A percentile compares a stretch with the other conserved stretches of the same genome.
Evolutionary conservation across 192 early-diverging fungal species (phyloP).

Genomic region (Cladochytrium replicatum): DNA sequence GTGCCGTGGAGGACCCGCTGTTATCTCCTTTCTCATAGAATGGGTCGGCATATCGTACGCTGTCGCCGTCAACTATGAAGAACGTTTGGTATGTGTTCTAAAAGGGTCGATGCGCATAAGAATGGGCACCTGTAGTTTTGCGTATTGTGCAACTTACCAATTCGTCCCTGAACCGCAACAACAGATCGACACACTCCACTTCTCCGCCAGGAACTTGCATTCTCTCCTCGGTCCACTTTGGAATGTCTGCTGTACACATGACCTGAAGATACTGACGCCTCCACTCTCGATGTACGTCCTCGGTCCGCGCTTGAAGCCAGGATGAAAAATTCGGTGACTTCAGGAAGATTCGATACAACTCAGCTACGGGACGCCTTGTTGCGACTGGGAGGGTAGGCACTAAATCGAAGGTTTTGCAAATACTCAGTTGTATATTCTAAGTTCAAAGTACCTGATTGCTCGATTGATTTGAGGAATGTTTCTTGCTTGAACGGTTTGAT

Average conservation of each 20-base stretch:
- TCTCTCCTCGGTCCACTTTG: slow-evolving; percentile 27
- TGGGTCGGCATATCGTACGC: too few relatives aligned
- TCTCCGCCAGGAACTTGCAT: slow-evolving; percentile 30
- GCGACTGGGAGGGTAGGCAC: slow-evolving; percentile 38
- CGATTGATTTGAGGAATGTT: slow-evolving; percentile 56
- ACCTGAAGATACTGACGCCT: slow-evolving; percentile 63
- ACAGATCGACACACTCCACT: slow-evolving; percentile 60
- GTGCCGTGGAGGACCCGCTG: too few relatives aligned
- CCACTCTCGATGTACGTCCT: slow-evolving; percentile 72
- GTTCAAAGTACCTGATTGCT: slow-evolving; percentile 39
- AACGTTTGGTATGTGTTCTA: too few relatives aligned
- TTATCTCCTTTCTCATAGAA: too few relatives aligned
- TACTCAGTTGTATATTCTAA: too few relatives aligned
- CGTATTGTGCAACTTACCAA: slow-evolving; percentile 46
- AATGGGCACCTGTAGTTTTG: too few relatives aligned
- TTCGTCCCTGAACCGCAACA: slow-evolving; percentile 55
- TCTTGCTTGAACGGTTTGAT: slow-evolving; percentile 72
- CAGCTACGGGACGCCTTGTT: slow-evolving; percentile 48
- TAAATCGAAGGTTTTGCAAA: slow-evolving; percentile 28
- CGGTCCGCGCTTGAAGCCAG: slow-evolving; percentile 78
- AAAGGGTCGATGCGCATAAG: too few relatives aligned
- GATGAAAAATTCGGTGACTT: slow-evolving; percentile 93
- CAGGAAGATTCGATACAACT: slow-evolving; percentile 82
- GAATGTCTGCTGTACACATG: slow-evolving; percentile 48
- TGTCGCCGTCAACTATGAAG: too few relatives aligned